Percentiles rank a stretch among this genome's conserved stretches.
phyloP scores from a whole-genome alignment of 2,329 filamentous ascomycete species.

The Cordyceps cateniannulata region DNA sequence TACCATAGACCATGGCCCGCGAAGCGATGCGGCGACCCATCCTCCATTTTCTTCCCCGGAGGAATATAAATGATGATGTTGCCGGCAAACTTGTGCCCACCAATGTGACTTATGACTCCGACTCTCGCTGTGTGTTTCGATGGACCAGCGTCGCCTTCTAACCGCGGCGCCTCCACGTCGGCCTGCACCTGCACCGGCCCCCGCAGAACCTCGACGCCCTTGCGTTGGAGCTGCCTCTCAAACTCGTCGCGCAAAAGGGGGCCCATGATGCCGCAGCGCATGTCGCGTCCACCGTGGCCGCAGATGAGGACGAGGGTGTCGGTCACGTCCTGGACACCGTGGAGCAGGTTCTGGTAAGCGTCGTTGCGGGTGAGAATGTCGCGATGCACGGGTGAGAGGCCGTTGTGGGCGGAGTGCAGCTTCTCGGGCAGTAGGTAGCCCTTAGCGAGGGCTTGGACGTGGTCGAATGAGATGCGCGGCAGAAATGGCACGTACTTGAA shows the following conservation, averaged over 20 bases:
- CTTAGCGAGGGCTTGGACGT: constrained; percentile 51
- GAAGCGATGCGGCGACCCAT: constrained; percentile 47
- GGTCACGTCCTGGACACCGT: constrained; percentile 52
- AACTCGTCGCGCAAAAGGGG: constrained; percentile 70
- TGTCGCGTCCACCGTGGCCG: constrained; percentile 76
- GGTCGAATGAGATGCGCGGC: constrained; percentile 53
- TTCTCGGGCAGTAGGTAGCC: constrained; percentile 59
- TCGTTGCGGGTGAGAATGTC: constrained; percentile 45
- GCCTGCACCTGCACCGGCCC: constrained; percentile 37
- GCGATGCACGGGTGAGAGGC: constrained; percentile 50
- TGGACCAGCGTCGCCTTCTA: constrained; percentile 16
- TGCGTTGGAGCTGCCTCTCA: constrained; percentile 45
- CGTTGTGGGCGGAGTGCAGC: constrained; percentile 56
- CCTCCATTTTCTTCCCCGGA: constrained; percentile 36
- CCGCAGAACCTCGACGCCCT: constrained; percentile 42
- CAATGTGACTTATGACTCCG: constrained; percentile 70
- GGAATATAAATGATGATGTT: constrained; percentile 80
- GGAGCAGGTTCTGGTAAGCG: constrained; percentile 45
- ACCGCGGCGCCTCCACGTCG: constrained; percentile 18
- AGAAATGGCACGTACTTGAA: constrained; percentile 76
- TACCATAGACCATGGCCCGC: constrained; percentile 76
- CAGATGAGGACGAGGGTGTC: constrained; percentile 80
- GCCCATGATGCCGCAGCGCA: constrained; percentile 74
- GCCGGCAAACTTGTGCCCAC: constrained; percentile 79
- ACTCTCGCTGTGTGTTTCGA: constrained; percentile 46